Conservation (phyloP, 352 stramenopile species). For the Pythium rhizo-oryzae region DNA sequence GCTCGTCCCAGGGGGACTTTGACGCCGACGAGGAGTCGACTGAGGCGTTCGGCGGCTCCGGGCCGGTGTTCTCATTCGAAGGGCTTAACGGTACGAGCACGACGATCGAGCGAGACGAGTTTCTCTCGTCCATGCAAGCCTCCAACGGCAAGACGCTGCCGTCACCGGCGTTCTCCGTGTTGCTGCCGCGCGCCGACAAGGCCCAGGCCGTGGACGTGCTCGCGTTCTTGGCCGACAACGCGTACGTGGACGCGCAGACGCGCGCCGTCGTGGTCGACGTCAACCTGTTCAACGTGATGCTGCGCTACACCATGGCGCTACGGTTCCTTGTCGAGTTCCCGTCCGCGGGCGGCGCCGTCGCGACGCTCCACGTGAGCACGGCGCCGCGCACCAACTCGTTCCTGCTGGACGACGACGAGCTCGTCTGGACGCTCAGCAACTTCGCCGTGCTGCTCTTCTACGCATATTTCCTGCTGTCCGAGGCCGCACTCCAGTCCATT, state of each 20-base stretch:
- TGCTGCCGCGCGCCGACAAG: conserved; percentile 35
- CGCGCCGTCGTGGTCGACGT: conserved; percentile 49
- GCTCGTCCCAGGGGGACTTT: conserved; percentile 27
- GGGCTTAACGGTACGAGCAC: conserved; percentile 44
- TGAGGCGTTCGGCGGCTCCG: conserved; percentile 23
- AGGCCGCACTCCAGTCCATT: conserved; percentile 36
- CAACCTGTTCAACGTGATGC: conserved; percentile 55
- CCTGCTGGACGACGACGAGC: conserved; percentile 34
- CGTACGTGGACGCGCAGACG: conserved; percentile 46
- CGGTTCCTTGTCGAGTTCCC: conserved; percentile 57
- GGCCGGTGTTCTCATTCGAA: conserved; percentile 32
- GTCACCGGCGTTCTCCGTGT: conserved; percentile 46
- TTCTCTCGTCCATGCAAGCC: conserved; percentile 46
- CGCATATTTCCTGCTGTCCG: conserved; percentile 46
- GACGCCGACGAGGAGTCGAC: conserved; percentile 24
- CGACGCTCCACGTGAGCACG: conserved; percentile 28
- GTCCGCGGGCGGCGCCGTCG: conserved; percentile 38
- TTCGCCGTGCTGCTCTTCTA: conserved; percentile 45
- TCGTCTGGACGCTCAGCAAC: conserved; percentile 34
- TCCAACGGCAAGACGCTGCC: conserved; percentile 32
- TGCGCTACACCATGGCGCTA: conserved; percentile 39
- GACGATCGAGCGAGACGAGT: conserved; percentile 29
- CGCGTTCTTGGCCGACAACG: conserved; percentile 29
- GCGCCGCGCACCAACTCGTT: conserved; percentile 50
- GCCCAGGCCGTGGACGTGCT: conserved; percentile 28